phyloP scores from a whole-genome alignment of 2,329 filamentous ascomycete genomes.

The Apiospora hydei region DNA sequence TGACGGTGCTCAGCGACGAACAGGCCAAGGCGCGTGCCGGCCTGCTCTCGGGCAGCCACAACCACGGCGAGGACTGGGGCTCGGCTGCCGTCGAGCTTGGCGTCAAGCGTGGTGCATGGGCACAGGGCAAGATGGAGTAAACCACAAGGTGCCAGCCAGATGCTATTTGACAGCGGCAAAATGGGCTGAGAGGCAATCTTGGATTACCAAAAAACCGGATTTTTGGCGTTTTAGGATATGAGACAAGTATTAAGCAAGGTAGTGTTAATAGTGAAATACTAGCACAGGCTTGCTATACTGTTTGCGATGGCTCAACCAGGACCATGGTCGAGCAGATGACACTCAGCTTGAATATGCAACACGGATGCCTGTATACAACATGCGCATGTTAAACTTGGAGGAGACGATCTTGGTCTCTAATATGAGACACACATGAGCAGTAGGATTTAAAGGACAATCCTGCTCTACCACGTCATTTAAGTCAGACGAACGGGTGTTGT shows the following conservation, averaged over 20 bases:
- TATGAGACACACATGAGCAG: neutral
- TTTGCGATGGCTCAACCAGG: neutral
- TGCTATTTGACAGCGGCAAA: neutral
- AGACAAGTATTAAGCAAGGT: neutral
- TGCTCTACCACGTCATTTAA: neutral
- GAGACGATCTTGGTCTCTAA: neutral
- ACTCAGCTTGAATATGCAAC: neutral
- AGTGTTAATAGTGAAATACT: neutral
- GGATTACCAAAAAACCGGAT: neutral
- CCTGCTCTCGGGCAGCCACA: slow-evolving; percentile 71
- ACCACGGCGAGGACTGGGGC: slow-evolving; percentile 98
- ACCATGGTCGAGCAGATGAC: neutral
- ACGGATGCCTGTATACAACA: neutral
- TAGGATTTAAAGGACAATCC: neutral
- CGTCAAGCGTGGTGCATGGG: slow-evolving; percentile 85
- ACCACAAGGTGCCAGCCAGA: neutral
- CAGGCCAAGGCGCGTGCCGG: slow-evolving; percentile 89
- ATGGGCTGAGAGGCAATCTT: neutral
- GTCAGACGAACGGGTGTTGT: neutral
- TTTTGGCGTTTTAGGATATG: slow-evolving; percentile 5
- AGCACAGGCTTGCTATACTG: neutral
- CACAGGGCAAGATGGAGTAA: slow-evolving; percentile 66
- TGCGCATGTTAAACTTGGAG: neutral
- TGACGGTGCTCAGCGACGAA: slow-evolving; percentile 88
- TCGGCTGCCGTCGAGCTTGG: slow-evolving; percentile 93